Conservation (phyloP, 768 basidiomycete genomes). For the Boletus rufocinnamomeus region DNA sequence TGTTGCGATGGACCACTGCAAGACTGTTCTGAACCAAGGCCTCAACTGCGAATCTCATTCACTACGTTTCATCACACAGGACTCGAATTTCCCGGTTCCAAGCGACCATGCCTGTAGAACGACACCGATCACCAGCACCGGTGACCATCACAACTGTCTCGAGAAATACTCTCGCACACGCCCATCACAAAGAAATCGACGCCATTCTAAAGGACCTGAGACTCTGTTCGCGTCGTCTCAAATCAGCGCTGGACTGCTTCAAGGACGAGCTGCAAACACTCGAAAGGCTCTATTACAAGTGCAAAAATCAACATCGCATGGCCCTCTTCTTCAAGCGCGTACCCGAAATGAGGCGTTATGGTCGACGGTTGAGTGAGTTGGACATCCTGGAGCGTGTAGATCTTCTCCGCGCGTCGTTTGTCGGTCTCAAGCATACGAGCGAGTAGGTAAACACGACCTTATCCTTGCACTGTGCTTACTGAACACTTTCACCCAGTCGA, state of each 20-base stretch:
- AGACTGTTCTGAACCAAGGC: not conserved
- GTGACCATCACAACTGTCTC: slow-evolving; percentile 15
- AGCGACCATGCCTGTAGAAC: slow-evolving; percentile 4
- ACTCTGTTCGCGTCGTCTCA: slow-evolving; percentile 52
- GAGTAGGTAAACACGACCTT: slow-evolving; percentile 20
- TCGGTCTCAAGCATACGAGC: slow-evolving; percentile 28
- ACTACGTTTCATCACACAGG: not conserved
- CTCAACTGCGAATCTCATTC: not conserved
- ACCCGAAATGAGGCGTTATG: slow-evolving; percentile 56
- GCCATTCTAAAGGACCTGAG: slow-evolving; percentile 63
- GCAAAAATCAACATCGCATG: slow-evolving; percentile 63
- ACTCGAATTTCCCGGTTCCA: not conserved
- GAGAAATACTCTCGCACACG: slow-evolving; percentile 21
- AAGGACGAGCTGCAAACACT: slow-evolving; percentile 48
- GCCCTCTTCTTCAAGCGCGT: slow-evolving; percentile 65
- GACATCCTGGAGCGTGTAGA: slow-evolving; percentile 26
- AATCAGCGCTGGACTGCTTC: slow-evolving; percentile 37
- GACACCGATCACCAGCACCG: slow-evolving; percentile 6
- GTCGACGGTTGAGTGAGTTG: slow-evolving; percentile 22
- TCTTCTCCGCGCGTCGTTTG: slow-evolving; percentile 30
- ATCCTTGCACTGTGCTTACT: not conserved
- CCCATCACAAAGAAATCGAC: slow-evolving; percentile 48
- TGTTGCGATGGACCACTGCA: no score
- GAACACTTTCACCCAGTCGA: slow-evolving; percentile 37
- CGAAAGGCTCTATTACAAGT: slow-evolving; percentile 73